Percentiles rank a stretch among this genome's conserved stretches.
Evolutionary conservation across 345 rosid genomes (phyloP).

Genomic region (Erysimum cheiranthoides): DNA sequence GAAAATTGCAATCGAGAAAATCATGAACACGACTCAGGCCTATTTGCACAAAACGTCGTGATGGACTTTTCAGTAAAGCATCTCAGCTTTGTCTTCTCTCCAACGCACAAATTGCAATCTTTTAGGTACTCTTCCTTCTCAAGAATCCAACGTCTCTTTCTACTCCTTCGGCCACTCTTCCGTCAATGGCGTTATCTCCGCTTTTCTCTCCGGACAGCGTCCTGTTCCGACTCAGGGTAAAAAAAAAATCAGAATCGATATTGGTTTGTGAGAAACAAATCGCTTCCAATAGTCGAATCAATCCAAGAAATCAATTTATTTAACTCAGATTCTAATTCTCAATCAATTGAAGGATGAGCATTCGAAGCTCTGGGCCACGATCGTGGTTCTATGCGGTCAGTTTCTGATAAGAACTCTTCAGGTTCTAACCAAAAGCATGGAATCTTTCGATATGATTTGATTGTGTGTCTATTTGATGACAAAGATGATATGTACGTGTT

Average conservation of each 20-base stretch:
- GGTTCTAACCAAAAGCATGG: constrained; percentile 50
- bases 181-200: neutral
- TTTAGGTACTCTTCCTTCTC: neutral
- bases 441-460: constrained; percentile 17
- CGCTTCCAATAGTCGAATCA: too few relatives aligned
- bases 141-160: constrained; percentile 3
- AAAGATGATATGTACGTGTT: constrained; percentile 13
- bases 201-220: constrained; percentile 6
- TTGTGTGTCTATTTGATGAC: constrained; percentile 24
- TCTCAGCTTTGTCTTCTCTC: constrained; percentile 14
- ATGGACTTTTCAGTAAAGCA: constrained; percentile 3
- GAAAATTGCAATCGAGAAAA: too few relatives aligned
- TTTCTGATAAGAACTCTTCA: constrained; percentile 55
- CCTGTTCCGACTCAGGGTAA: neutral
- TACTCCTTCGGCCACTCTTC: constrained; percentile 24
- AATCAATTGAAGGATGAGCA: too few relatives aligned
- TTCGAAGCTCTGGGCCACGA: too few relatives aligned
- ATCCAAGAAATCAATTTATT: too few relatives aligned
- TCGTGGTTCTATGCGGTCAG: too few relatives aligned
- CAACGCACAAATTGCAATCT: neutral
- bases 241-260: too few relatives aligned
- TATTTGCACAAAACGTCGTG: neutral
- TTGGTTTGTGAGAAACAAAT: too few relatives aligned
- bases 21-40: rapidly evolving
- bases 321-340: too few relatives aligned